phyloP scores from a whole-genome alignment of 2,329 filamentous ascomycete species.

The Zasmidium citrigriseum region DNA sequence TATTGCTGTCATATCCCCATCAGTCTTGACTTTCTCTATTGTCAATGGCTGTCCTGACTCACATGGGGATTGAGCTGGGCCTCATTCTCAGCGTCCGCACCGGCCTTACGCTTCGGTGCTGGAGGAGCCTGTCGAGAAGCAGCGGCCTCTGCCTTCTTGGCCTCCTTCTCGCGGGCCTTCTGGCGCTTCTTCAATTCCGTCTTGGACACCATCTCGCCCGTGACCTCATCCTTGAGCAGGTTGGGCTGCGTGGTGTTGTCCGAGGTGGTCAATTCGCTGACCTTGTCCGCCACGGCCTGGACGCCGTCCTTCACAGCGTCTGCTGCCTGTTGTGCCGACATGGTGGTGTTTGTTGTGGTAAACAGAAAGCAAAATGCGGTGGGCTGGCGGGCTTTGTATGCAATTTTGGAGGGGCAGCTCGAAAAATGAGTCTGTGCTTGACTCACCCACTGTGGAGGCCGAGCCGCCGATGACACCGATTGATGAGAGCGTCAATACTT shows the following conservation, averaged over 20 bases:
- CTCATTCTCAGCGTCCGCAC: constrained; percentile 65
- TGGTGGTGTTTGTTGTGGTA: constrained; percentile 18
- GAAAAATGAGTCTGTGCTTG: background rate
- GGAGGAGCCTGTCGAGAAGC: constrained; percentile 62
- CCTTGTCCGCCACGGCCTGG: constrained; percentile 35
- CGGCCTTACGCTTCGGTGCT: constrained; percentile 61
- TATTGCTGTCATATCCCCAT: constrained; percentile 65
- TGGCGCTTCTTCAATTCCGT: constrained; percentile 81
- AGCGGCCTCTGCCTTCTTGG: constrained; percentile 85
- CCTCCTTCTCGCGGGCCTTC: constrained; percentile 85
- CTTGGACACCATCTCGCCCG: constrained; percentile 73
- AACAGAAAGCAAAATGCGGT: background rate
- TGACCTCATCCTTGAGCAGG: constrained; percentile 89
- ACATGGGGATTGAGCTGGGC: constrained; percentile 74
- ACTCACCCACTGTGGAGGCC: background rate
- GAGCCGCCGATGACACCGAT: background rate
- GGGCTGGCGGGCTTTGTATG: background rate
- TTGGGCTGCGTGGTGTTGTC: constrained; percentile 28
- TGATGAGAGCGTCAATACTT: too few species aligned
- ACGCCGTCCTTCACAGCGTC: constrained; percentile 40
- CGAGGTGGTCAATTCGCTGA: constrained; percentile 33
- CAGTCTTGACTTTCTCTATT: constrained; percentile 6
- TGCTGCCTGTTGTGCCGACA: constrained; percentile 38
- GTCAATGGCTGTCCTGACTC: constrained; percentile 33
- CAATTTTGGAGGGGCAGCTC: background rate